A percentile compares a stretch with the other conserved stretches of the same genome.
These are phyloP conservation scores for Trichoderma virens DNA, from an alignment of 495 filamentous ascomycete genomes.

Conservation along the genomic window DNA sequence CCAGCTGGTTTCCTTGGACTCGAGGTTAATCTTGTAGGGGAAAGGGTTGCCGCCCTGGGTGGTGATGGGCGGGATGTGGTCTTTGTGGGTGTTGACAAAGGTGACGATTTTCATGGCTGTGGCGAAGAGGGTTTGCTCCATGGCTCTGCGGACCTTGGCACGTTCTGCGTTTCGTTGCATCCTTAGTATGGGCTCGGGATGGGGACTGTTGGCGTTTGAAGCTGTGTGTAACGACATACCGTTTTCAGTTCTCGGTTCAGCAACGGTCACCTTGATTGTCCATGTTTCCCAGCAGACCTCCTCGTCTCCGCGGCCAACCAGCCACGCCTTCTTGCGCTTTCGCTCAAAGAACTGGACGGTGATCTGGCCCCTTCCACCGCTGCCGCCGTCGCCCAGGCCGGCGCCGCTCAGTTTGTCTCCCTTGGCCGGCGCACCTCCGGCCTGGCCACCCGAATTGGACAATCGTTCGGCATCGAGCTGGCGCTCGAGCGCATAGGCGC, in stretches of 20 bases:
- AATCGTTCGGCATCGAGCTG: conserved; percentile 44
- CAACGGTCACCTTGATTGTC: conserved; percentile 85
- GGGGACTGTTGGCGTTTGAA: background rate
- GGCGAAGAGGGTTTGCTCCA: conserved; percentile 77
- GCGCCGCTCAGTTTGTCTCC: conserved; percentile 14
- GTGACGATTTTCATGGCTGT: conserved; percentile 81
- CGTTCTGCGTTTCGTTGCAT: conserved; percentile 53
- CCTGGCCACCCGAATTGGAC: conserved; percentile 12
- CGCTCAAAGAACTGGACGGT: conserved; percentile 94
- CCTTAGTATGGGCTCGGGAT: background rate
- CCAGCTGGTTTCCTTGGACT: conserved; percentile 65
- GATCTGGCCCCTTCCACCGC: conserved; percentile 65
- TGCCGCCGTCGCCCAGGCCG: conserved; percentile 20
- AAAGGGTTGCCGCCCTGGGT: conserved; percentile 90
- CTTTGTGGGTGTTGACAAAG: conserved; percentile 78
- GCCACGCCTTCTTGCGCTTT: conserved; percentile 72
- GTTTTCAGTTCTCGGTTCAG: conserved; percentile 77
- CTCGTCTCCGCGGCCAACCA: conserved; percentile 69
- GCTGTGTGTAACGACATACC: conserved; percentile 45
- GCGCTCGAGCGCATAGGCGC: conserved; percentile 66
- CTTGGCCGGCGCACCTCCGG: background rate
- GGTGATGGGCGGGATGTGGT: conserved; percentile 96
- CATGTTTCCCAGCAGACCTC: conserved; percentile 96
- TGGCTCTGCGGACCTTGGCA: conserved; percentile 76
- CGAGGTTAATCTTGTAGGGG: conserved; percentile 84